Conservation (phyloP, 257 asterid genomes). For the Primulina eburnea region DNA sequence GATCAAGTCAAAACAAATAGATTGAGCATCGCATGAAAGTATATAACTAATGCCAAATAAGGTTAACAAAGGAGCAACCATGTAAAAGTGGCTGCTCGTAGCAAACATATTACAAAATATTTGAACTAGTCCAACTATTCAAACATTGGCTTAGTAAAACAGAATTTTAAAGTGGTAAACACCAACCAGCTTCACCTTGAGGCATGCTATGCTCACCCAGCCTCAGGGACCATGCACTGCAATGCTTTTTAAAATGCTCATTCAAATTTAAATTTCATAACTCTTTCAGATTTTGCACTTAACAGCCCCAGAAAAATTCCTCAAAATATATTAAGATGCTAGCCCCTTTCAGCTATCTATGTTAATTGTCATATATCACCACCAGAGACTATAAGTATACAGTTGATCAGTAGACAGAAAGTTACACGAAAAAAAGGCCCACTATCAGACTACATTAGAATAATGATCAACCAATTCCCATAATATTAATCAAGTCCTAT, state of each 20-base stretch:
- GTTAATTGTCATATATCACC: conserved; percentile 13
- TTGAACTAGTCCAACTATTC: not conserved
- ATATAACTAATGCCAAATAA: conserved; percentile 1
- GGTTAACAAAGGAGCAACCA: not conserved
- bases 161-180: not conserved
- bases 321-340: conserved; percentile 8
- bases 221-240: not conserved
- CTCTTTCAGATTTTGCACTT: not conserved
- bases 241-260: not conserved
- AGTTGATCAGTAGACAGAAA: not conserved
- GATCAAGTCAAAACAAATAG: not conserved
- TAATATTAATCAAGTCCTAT: conserved; percentile 2
- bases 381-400: conserved; percentile 7
- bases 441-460: not conserved
- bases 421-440: not conserved
- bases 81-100: not conserved
- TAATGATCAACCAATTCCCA: conserved; percentile 8
- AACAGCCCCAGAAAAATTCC: not conserved
- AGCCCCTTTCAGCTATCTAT: not conserved
- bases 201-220: not conserved
- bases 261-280: not conserved
- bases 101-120: too few species aligned
- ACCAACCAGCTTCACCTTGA: not conserved
- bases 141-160: not conserved
- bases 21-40: not conserved